Conservation (phyloP, 78 protist genomes). For the Tieghemostelium lacteum region DNA sequence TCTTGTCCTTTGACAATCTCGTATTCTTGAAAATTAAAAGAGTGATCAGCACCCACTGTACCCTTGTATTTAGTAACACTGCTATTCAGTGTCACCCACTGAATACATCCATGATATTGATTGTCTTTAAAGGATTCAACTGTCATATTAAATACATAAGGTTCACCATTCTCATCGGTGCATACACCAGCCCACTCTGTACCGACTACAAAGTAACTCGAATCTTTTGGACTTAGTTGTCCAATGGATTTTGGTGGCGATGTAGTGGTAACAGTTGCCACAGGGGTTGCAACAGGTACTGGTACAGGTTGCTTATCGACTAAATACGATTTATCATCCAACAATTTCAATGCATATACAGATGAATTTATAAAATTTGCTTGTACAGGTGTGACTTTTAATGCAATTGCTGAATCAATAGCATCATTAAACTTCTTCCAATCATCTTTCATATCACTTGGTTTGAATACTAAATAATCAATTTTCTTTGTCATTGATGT, state of each 20-base stretch:
- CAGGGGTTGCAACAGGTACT: neutral
- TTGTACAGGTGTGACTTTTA: neutral
- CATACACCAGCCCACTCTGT: conserved; percentile 73
- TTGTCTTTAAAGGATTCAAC: conserved; percentile 13
- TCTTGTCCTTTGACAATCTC: conserved; percentile 49
- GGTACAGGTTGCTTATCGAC: conserved; percentile 27
- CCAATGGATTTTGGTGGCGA: neutral
- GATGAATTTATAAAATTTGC: conserved; percentile 12
- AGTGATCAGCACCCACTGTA: neutral
- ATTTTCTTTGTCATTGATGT: conserved; percentile 9
- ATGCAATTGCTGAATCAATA: conserved; percentile 5
- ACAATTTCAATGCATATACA: neutral
- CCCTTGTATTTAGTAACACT: conserved; percentile 54
- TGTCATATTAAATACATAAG: conserved; percentile 24
- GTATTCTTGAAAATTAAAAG: conserved; percentile 50
- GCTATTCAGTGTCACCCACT: conserved; percentile 28
- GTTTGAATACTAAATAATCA: conserved; percentile 8
- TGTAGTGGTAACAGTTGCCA: neutral
- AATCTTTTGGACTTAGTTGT: neutral
- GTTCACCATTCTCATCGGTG: conserved; percentile 10
- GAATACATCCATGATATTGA: neutral
- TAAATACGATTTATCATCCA: conserved; percentile 15
- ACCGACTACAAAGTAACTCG: conserved; percentile 15
- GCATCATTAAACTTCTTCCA: conserved; percentile 7
- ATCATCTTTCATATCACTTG: conserved; percentile 39